phyloP scores from a whole-genome alignment of 306 rosid species.

The Cajanus cajan region DNA sequence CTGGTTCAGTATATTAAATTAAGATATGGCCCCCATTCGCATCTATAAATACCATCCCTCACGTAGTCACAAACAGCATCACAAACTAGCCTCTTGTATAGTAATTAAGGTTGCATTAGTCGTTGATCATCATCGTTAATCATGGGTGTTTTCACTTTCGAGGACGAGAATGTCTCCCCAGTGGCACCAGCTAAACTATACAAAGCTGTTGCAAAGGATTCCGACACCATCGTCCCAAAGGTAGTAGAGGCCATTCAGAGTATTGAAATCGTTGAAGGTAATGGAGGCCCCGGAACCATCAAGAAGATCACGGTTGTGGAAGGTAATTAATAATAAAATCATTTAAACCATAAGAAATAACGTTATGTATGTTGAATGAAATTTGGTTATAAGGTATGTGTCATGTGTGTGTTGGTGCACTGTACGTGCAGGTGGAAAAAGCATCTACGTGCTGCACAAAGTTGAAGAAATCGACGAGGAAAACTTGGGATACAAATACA shows the following conservation, averaged over 20 bases:
- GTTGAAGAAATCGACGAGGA: conserved; percentile 21
- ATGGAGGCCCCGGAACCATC: conserved; percentile 4
- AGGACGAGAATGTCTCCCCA: conserved; percentile 32
- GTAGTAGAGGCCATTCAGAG: not conserved
- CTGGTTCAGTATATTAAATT: no score
- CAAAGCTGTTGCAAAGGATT: conserved; percentile 34
- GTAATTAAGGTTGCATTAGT: no score
- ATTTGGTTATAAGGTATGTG: no score
- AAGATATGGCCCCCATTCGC: no score
- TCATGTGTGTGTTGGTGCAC: no score
- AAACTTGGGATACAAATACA: conserved; percentile 21
- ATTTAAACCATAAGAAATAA: no score
- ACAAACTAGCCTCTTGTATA: no score
- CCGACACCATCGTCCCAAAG: not conserved
- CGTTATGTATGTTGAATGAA: no score
- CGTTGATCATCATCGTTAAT: not conserved
- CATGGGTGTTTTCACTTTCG: conserved; percentile 57
- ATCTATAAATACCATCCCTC: no score
- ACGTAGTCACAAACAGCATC: no score
- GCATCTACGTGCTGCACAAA: conserved; percentile 4
- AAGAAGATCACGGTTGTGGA: not conserved
- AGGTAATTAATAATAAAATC: not conserved
- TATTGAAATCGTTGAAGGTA: not conserved
- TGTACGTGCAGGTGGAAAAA: conserved; percentile 9
- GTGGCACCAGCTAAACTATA: conserved; percentile 41